Conservation (phyloP, 768 basidiomycete genomes). For the Sporobolomyces phaffii region DNA sequence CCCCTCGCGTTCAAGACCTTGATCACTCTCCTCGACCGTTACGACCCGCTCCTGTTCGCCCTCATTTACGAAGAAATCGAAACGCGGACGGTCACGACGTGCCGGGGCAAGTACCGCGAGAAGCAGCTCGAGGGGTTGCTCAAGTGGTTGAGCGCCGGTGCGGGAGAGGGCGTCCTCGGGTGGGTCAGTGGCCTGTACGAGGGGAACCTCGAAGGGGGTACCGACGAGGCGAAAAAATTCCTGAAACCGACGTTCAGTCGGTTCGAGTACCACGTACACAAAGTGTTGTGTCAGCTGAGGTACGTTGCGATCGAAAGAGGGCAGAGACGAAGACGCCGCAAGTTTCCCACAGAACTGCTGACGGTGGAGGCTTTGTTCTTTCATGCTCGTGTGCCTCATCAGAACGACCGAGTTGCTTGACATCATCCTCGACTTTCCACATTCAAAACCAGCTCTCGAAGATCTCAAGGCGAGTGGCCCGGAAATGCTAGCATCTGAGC, state of each 20-base stretch:
- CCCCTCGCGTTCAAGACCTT: slow-evolving; percentile 49
- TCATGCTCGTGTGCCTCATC: slow-evolving; percentile 41
- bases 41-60: slow-evolving; percentile 72
- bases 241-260: slow-evolving; percentile 65
- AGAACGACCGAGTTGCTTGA: slow-evolving; percentile 75
- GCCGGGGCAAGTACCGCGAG: slow-evolving; percentile 61
- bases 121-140: slow-evolving; percentile 60
- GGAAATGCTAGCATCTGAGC: neutral
- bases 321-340: too few relatives aligned
- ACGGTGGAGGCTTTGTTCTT: too few relatives aligned
- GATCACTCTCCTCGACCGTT: slow-evolving; percentile 70
- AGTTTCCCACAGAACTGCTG: too few relatives aligned
- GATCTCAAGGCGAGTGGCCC: slow-evolving; percentile 64
- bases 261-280: slow-evolving; percentile 91
- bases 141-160: slow-evolving; percentile 60
- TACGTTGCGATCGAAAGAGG: neutral
- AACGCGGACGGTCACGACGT: slow-evolving; percentile 60
- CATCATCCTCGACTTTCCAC: slow-evolving; percentile 89
- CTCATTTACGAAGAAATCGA: slow-evolving; percentile 85
- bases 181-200: slow-evolving; percentile 37
- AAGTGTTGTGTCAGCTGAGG: slow-evolving; percentile 43
- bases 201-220: slow-evolving; percentile 9
- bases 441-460: slow-evolving; percentile 72
- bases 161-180: slow-evolving; percentile 2
- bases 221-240: slow-evolving; percentile 28